Base-by-base conservation (phyloP, 73 alveolate genomes). In the Paramecium sonneborni region DNA sequence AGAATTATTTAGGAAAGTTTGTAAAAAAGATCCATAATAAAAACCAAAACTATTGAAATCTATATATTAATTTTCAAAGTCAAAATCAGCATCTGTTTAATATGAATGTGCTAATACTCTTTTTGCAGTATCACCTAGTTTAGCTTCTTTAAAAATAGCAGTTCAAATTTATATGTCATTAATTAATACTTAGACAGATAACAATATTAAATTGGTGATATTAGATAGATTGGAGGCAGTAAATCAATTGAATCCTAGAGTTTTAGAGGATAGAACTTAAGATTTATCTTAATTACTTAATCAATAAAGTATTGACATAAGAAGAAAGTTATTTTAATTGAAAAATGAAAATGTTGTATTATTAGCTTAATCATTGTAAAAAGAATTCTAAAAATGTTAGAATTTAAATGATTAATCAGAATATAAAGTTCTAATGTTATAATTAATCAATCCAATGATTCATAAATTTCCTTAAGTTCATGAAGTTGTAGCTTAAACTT, bases 81-180 rank as follows among this genome's bases (percentile, higher is more conserved):
- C 98, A 1, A 72, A 88, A 70, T 92, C 96, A n/a, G 93, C 95
- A 10, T 85, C 97, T 46, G 99, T 96, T 21, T 85, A 96, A 41
- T 95, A 89, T 76, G 99, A 96, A 85, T 94, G 97, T 85, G 98
- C 99, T 2, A 93, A 94, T 74, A 93, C 98, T 14, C 93, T 96
- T 23, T 92, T 93, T 55, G 93, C 95, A 34, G 68, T 96, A 24
- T 95, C 99, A 9, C 86, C 97, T 15, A 92, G 97, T 15, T 96
- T 97, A 11, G 76, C 97, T 18, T 95, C 97, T 10, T 76, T 96
- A 34, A 96, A 95, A 68, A 76, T 96, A 12, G 99, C 99, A 12
- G 92, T 95, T 14, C 57, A 92, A 34, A 92, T 92, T 14, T 96
- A 96, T 85, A 88, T 96, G 82, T 90, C 91, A 12, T 87, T 96